phyloP scores from a whole-genome alignment of 1,284 basidiomycete species.

The Phellopilus nigrolimitatus region DNA sequence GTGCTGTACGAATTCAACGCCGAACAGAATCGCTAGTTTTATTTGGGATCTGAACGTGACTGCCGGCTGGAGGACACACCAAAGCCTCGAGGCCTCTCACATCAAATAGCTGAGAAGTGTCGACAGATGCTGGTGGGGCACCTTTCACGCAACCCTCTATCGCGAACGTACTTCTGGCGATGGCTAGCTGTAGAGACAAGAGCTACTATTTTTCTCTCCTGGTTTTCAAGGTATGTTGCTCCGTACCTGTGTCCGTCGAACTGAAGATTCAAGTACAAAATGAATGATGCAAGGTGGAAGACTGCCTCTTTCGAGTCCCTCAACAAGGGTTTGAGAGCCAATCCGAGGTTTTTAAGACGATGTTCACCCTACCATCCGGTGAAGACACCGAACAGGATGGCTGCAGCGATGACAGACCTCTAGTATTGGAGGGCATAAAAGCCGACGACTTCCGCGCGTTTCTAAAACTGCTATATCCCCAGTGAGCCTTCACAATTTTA shows the following conservation, averaged over 20 bases:
- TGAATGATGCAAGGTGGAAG: slow-evolving; percentile 14
- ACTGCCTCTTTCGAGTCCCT: slow-evolving; percentile 12
- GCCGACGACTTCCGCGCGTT: slow-evolving; percentile 3
- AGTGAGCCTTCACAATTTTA: too few species aligned
- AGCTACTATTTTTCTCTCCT: not conserved
- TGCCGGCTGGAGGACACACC: too few species aligned
- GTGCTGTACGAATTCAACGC: too few species aligned
- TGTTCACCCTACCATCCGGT: slow-evolving; percentile 5
- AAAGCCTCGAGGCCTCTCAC: too few species aligned
- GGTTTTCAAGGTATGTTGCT: not conserved
- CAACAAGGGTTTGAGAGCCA: slow-evolving; percentile 9
- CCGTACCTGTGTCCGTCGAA: not conserved
- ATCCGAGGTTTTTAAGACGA: slow-evolving; percentile 12
- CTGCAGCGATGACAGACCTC: slow-evolving; percentile 6
- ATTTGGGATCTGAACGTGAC: too few species aligned
- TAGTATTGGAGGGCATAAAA: slow-evolving; percentile 1
- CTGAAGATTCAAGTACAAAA: not conserved
- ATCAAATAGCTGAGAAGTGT: too few species aligned
- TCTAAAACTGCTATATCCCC: not conserved
- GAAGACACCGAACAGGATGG: not conserved
- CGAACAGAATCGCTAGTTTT: too few species aligned
- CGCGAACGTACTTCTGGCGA: not conserved
- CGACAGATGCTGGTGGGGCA: too few species aligned
- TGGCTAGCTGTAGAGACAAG: too few species aligned
- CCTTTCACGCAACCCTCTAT: too few species aligned